Evolutionary conservation across 2,329 filamentous ascomycete species (phyloP), one percentile per base, ranked within the genome.

Genomic region (Stagonosporopsis cucurbitacearum): DNA sequence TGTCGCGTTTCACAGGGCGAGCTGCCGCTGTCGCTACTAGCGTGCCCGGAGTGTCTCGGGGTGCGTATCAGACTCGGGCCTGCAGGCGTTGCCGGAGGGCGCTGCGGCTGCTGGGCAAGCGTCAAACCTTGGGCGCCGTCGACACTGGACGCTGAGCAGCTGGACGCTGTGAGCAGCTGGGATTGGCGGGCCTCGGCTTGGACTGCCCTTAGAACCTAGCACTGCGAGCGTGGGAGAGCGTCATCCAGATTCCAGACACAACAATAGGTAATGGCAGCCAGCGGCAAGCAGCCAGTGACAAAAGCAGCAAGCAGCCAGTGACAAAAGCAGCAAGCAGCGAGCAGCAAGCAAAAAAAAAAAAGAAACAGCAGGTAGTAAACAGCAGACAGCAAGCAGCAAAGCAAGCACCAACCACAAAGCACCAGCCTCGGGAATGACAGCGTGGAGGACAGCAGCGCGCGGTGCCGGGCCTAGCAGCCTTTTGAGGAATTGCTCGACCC

Each of bases 11-110:
- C 48, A 48, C 48, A n/a, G 48, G 42, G 54, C 48, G 43, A 57
- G 66, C 57, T 54, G 58, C 62, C 53, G 63, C 58, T 60, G 62
- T 63, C 44, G 51, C 56, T 53, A 56, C 63, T 62, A 59, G 65
- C 54, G 54, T 30, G 36, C 43, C 35, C 35, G 39, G 25, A 17
- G 44, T 39, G 40, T 20, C 12, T 46, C 42, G 35, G 50, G 19
- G 42, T 46, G 35, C 28, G 42, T 54, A 40, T 23, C 51, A 44
- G 4, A 39, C 6, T 32, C 22, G 13, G 6, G 37, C 39, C 39
- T 54, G 50, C 37, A 54, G 23, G 33, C 13, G 42, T 41, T 22
- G 35, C 46, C 41, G 45, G 23, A 33, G 36, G 28, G 42, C 41
- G 37, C 33, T 40, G 41, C 48, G 42, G 37, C 26, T 33, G 52